Base-by-base conservation (phyloP, 176 grass and related monocot genomes). In the Paspalum vaginatum region DNA sequence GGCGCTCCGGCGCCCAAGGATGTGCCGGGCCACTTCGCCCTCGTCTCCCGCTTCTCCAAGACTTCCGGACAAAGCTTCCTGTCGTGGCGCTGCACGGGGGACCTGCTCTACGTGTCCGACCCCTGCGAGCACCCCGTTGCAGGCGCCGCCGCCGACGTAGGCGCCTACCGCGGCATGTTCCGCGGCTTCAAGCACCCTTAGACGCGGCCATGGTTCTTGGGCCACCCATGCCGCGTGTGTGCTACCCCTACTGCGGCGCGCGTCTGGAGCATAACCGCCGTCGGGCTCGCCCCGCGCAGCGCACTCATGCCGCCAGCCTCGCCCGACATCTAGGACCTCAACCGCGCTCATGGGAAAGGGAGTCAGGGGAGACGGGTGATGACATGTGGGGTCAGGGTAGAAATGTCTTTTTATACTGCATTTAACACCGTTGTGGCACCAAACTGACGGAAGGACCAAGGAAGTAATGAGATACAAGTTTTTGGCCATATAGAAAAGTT, bases 191-290 rank as follows among this genome's bases (percentile, higher is more conserved):
- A 89, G 85, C 68, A 86, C 13, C 91, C 94, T 9, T 61, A 77
- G 44, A 97, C 88, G n/a, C 83, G 88, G 4, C 90, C 93, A 0
- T 91, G 51, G 64, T 79, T 97, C 14, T 65, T 97, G 11, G 68
- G 60, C 14, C 80, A 82, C 77, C 81, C 11, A 88, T 93, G 63
- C 60, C 83, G 0, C 63, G 66, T 17, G 53, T 93, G 22, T 81
- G 94, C 1, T 97, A 91, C 88, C 88, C 94, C 7, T 93, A 93
- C 81, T 97, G 94, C 57, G 84, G 91, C 91, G 51, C 66, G 81
- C 37, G 94, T 93, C 4, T 97, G 94, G 94, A 97, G 94, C 84
- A 89, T 97, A 53, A 97, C 88, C 4, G 94, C 86, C 0, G 94
- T 91, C 0, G 74, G 88, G 0, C 86, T 97, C 17, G 82, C 91